Percentiles rank a stretch among this genome's conserved stretches.
These are phyloP conservation scores for Oryza punctata DNA, from an alignment of 176 grass and related monocot species.

Conservation along the genomic window DNA sequence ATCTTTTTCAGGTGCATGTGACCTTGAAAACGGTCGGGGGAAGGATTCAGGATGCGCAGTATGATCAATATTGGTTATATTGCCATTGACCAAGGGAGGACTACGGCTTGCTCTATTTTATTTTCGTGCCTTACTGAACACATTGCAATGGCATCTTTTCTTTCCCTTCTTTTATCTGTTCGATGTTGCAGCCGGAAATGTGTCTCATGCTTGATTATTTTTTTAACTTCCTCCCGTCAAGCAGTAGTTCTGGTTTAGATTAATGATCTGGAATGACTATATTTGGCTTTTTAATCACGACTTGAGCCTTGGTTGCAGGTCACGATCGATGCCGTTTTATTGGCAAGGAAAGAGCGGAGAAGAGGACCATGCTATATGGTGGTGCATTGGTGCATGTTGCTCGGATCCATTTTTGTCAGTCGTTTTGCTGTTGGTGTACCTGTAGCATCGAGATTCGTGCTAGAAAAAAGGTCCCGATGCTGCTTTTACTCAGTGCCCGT, in stretches of 20 bases:
- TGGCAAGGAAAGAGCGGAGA: no score
- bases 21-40: neutral
- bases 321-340: no score
- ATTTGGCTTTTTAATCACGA: neutral
- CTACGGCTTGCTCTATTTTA: neutral
- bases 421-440: neutral
- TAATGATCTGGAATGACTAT: neutral
- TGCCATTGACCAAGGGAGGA: neutral
- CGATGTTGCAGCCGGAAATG: neutral
- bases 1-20: neutral
- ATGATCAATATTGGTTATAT: neutral
- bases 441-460: constrained; percentile 7
- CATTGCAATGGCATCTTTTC: neutral
- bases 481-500: neutral
- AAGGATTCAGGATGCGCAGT: neutral
- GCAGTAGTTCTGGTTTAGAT: neutral
- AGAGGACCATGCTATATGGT: neutral
- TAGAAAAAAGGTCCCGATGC: neutral
- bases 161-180: neutral
- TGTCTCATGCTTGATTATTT: neutral
- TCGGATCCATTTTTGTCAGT: neutral
- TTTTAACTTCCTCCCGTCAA: neutral
- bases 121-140: neutral
- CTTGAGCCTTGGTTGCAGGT: neutral
- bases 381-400: neutral